Conservation (phyloP, 192 early-diverging fungal genomes). For the Allomyces javanicus region DNA sequence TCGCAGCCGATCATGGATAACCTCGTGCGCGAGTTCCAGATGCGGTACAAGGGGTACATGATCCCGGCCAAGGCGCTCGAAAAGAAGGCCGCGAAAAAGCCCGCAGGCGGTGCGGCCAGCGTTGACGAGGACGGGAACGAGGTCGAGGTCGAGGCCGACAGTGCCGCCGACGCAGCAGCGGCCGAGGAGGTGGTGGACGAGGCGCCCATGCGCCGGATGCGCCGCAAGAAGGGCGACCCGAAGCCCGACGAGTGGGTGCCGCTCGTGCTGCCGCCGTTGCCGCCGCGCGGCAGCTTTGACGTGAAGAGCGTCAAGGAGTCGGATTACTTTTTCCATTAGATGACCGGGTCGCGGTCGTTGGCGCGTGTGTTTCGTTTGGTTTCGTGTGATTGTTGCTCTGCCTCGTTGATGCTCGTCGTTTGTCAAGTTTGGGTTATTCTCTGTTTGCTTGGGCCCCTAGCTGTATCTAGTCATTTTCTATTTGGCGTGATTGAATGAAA, state of each 20-base stretch:
- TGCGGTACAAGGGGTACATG: constrained; percentile 51
- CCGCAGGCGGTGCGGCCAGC: constrained; percentile 9
- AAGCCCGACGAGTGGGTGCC: constrained; percentile 20
- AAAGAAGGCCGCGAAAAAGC: constrained; percentile 4
- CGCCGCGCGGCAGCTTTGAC: constrained; percentile 66
- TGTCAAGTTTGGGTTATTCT: not conserved
- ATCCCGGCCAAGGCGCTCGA: constrained; percentile 27
- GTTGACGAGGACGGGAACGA: constrained; percentile 25
- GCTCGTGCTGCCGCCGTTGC: constrained; percentile 55
- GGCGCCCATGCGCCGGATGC: constrained; percentile 10
- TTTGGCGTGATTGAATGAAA: not conserved
- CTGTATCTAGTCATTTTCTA: not conserved
- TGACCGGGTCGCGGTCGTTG: not conserved
- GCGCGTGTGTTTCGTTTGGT: not conserved
- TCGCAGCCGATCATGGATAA: constrained; percentile 62
- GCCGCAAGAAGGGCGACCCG: constrained; percentile 21
- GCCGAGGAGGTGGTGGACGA: constrained; percentile 8
- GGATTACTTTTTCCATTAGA: constrained; percentile 82
- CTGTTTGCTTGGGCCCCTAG: not conserved
- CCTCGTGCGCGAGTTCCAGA: constrained; percentile 59
- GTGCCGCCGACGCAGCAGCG: constrained; percentile 12
- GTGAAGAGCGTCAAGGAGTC: constrained; percentile 56
- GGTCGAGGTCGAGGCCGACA: constrained; percentile 17
- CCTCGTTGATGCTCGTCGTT: too few relatives aligned
- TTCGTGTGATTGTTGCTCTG: not conserved